These are phyloP conservation scores for Evansstolkia leycettana DNA, from an alignment of 495 filamentous ascomycete species.

Conservation along the genomic window DNA sequence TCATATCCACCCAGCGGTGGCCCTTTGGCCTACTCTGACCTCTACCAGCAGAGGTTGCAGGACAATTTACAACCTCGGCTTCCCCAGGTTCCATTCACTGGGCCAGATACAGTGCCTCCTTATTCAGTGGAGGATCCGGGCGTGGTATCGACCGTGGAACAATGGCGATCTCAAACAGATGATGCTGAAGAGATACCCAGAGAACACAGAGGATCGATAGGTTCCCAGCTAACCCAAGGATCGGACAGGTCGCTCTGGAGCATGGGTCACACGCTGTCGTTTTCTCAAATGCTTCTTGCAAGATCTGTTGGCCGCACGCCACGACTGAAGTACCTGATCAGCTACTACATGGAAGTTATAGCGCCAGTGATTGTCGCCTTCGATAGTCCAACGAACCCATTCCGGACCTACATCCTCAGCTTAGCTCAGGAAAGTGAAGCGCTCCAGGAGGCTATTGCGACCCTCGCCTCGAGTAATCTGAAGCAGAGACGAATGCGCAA, in stretches of 20 bases:
- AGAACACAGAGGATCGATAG: no score
- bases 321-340: conserved; percentile 45
- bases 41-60: no score
- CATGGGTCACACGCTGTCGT: conserved; percentile 23
- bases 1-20: no score
- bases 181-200: background rate
- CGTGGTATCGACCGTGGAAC: no score
- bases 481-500: conserved; percentile 34
- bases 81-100: no score
- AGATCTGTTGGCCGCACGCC: conserved; percentile 39
- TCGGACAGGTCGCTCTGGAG: conserved; percentile 7
- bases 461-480: conserved; percentile 77
- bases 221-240: no score
- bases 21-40: no score
- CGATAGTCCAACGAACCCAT: conserved; percentile 75
- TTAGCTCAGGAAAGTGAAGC: conserved; percentile 69
- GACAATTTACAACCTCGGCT: no score
- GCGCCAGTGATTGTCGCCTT: conserved; percentile 86
- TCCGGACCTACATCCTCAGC: conserved; percentile 69
- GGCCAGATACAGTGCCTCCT: no score
- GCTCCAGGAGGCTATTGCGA: conserved; percentile 84
- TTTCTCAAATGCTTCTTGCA: conserved; percentile 32
- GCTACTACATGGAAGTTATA: conserved; percentile 71
- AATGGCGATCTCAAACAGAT: background rate
- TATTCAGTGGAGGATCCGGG: no score